Conservation (phyloP, 2,329 filamentous ascomycete species). For the Phialophora verrucosa region DNA sequence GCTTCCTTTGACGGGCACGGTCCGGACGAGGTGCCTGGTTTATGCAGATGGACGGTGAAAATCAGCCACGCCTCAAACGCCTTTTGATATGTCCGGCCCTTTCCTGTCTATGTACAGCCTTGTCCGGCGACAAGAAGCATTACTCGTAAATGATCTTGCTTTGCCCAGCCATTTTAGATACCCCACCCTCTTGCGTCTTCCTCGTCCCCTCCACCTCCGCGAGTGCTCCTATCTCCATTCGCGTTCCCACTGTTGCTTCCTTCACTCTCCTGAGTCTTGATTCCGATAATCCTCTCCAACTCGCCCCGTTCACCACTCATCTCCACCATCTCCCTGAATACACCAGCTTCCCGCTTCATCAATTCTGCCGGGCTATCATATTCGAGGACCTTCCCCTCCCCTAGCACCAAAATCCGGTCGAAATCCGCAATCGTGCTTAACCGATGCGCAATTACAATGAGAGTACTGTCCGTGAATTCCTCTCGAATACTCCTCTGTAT, state of each 20-base stretch:
- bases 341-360: conserved; percentile 57
- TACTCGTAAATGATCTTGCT: no score
- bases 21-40: background rate
- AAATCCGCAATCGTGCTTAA: conserved; percentile 79
- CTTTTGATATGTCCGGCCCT: background rate
- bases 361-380: conserved; percentile 69
- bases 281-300: conserved; percentile 40
- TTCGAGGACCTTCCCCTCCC: conserved; percentile 70
- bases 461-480: conserved; percentile 71
- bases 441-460: conserved; percentile 77
- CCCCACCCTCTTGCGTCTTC: background rate
- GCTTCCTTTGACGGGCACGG: background rate
- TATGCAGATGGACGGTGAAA: background rate
- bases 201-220: background rate
- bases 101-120: background rate
- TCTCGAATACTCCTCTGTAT: conserved; percentile 76
- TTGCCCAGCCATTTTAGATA: background rate
- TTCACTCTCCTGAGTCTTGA: background rate
- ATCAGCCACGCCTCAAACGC: background rate
- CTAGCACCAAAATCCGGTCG: conserved; percentile 73
- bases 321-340: conserved; percentile 64
- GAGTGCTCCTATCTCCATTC: background rate
- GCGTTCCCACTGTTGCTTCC: background rate
- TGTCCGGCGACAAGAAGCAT: background rate
- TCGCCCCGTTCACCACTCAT: conserved; percentile 46